These are phyloP conservation scores for Monosporascus ibericus DNA, from an alignment of 2,329 filamentous ascomycete genomes.

Conservation along the genomic window DNA sequence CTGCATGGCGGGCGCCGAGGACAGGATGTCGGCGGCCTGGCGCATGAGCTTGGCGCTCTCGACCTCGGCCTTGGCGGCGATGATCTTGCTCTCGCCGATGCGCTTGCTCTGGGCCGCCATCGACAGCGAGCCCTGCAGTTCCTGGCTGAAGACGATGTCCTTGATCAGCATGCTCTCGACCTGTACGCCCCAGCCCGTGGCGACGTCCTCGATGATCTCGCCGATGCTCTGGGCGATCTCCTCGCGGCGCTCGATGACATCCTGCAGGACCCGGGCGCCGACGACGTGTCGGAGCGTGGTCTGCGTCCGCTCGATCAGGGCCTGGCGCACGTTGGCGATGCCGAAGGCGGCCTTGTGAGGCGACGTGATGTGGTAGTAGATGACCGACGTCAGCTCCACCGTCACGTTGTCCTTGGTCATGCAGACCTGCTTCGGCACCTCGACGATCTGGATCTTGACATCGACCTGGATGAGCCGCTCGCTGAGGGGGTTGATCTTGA, in stretches of 20 bases:
- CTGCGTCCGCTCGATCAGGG: constrained; percentile 96
- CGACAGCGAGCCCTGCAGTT: constrained; percentile 90
- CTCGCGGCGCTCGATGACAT: constrained; percentile 96
- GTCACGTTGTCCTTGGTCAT: constrained; percentile 99
- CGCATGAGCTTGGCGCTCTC: constrained; percentile 92
- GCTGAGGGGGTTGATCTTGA: constrained; percentile 94
- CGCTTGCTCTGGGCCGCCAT: constrained; percentile 99
- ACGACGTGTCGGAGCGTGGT: constrained; percentile 96
- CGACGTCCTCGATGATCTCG: constrained; percentile 96
- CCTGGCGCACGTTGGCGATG: constrained; percentile 88
- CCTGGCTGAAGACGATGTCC: constrained; percentile 94
- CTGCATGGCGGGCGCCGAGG: constrained; percentile 92
- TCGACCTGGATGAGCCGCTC: constrained; percentile 88
- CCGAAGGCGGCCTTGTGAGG: constrained; percentile 97
- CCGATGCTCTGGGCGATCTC: constrained; percentile 92
- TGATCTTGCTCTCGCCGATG: constrained; percentile 97
- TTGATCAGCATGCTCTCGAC: constrained; percentile 99
- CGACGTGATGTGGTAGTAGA: constrained; percentile 96
- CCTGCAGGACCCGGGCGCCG: constrained; percentile 89
- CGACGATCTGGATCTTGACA: constrained; percentile 98
- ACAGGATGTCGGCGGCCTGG: constrained; percentile 89
- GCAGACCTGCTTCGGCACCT: constrained; percentile 93
- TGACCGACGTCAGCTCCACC: constrained; percentile 87
- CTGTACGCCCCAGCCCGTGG: constrained; percentile 86
- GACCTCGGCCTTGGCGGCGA: constrained; percentile 93